Evolutionary conservation across 345 rosid species (phyloP), one percentile per base, ranked within the genome.

Genomic region (Brassica rapa): DNA sequence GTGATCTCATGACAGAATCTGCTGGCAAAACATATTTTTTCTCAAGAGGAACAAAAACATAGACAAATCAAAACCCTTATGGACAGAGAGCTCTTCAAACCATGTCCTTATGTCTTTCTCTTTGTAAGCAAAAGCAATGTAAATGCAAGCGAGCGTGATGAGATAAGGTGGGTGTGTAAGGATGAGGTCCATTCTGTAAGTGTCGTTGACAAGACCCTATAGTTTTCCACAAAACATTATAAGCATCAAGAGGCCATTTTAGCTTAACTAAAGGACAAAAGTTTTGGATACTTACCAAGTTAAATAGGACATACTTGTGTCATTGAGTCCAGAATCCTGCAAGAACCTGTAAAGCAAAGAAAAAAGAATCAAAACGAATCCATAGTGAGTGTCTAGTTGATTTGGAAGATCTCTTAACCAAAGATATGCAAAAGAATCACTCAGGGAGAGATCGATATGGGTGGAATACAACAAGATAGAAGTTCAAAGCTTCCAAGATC

Each of bases 31-130:
- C 60, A 53, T 53, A 53, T 49, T 51, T 12, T 12, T 55, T 57
- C 66, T 35, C 55, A 35, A 19, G 33, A 1, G 19, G 32, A 67
- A 57, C 62, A 68, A 60, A 66, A 43, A 49, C 68, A 49, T 62
- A 61, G 67, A 67, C 60, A 67, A 75, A 41, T 60, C 37, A 4
- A 53, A 61, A 73, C n/a, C n/a, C n/a, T n/a, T n/a, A n/a, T n/a
- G n/a, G n/a, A 90, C 96, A 0, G 85, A 90, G 32, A 95, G 98
- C 85, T 95, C 99, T 84, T 95, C 99, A 68, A 95, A 93, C 99
- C 99, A 95, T n/a, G 96, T 82, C 16, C 88, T 87, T 70, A 78
- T 85, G 80, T 93, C 96, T 84, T 85, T 91, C 15, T 93, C 99
- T 76, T 86, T 89, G 79, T 82, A 77, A 29, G 86, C 94, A 23